Base-by-base conservation (phyloP, 192 early-diverging fungal species). In the Oehlia diaphana region DNA sequence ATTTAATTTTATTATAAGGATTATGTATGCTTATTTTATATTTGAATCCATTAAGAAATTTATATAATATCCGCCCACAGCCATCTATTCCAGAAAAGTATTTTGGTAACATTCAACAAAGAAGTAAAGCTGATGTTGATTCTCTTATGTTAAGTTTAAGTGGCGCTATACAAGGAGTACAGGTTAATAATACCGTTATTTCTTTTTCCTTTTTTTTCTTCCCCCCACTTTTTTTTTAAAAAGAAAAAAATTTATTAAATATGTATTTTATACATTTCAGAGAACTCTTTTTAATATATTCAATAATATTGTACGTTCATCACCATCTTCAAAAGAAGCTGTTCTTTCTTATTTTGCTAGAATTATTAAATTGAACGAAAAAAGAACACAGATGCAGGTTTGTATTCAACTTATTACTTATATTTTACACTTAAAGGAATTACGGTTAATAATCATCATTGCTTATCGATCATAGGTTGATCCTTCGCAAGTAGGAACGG, bases 351-450 rank as follows among this genome's bases (percentile, higher is more conserved):
- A 92, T 74, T 89, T 96, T 72, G 86, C 92, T 16, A 87, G 85
- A 19, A 82, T 89, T 1, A 79, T 94, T 39, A 83, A 86, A 8
- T 79, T 89, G 62, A 98, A 98, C 72, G 85, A 87, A 26, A 84
- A 82, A 63, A 88, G 96, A 65, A 92, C 88, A 2, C 89, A 90
- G 28, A 92, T 96, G 88, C 92, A 95, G 82, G 91, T 93, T 58
- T 19, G 37, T 65, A 39, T 42, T 42, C 28, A 26, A 2, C 35
- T 37, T 37, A 37, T 28, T 53, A 28, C 31, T 19, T 31, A n/a
- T 74, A 74, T 61, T 49, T 35, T 26, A 14, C 14, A 58, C 19
- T 28, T 16, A 10, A 66, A 33, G 26, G 39, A 42, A 42, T 42
- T 42, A 42, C 8, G 39, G 7, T 7, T 42, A 67, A 31, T 67